Conservation (phyloP, 2,329 filamentous ascomycete species). For the Neospermospora avenae region DNA sequence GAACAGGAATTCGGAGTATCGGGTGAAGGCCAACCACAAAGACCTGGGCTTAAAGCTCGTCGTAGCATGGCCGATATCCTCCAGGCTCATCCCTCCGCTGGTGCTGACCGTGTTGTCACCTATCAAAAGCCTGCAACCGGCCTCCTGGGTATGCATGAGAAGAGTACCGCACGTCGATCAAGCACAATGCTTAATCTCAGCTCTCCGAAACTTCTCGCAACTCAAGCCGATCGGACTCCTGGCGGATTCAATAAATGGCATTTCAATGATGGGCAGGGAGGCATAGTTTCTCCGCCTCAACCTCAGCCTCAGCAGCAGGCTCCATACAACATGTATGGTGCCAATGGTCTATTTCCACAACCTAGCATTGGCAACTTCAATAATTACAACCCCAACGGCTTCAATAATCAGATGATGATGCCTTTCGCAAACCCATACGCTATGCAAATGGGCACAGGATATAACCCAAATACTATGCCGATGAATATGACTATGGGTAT, state of each 20-base stretch:
- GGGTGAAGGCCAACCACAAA: slow-evolving; percentile 9
- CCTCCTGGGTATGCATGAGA: slow-evolving; percentile 33
- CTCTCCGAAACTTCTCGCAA: slow-evolving; percentile 12
- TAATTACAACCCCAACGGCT: slow-evolving; percentile 2
- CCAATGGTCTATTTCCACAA: slow-evolving; percentile 23
- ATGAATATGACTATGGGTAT: slow-evolving; percentile 23
- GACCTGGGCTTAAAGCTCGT: slow-evolving; percentile 35
- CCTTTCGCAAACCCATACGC: slow-evolving; percentile 27
- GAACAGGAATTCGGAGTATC: slow-evolving; percentile 48
- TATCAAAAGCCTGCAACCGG: slow-evolving; percentile 28
- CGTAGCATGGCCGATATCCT: slow-evolving; percentile 45
- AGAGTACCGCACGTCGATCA: slow-evolving; percentile 24
- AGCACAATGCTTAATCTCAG: slow-evolving; percentile 31
- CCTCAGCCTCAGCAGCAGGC: slow-evolving; percentile 12
- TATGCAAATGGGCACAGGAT: slow-evolving; percentile 20
- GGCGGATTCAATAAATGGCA: slow-evolving; percentile 23
- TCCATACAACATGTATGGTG: slow-evolving; percentile 12
- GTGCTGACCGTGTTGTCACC: slow-evolving; percentile 12
- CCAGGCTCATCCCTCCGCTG: slow-evolving; percentile 47
- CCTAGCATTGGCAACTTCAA: slow-evolving; percentile 24
- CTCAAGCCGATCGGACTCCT: slow-evolving; percentile 6
- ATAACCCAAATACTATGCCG: slow-evolving; percentile 14
- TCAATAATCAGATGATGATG: slow-evolving; percentile 23
- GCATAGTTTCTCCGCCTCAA: slow-evolving; percentile 16
- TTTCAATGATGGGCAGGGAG: slow-evolving; percentile 28